phyloP scores from a whole-genome alignment of 2,329 filamentous ascomycete genomes.

The Leptoxyphium fumago region DNA sequence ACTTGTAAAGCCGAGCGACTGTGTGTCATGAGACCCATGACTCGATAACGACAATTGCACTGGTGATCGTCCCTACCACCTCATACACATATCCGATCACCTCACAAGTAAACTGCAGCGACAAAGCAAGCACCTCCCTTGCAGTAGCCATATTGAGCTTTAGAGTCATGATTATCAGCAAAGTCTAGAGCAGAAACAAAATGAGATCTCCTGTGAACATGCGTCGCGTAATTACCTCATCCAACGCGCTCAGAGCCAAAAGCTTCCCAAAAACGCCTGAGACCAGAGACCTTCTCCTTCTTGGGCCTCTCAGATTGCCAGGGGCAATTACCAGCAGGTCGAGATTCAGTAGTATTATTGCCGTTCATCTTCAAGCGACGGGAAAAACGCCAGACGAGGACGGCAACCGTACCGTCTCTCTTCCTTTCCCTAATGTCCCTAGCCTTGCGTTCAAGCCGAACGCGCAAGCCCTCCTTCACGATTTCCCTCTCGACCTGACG shows the following conservation, averaged over 20 bases:
- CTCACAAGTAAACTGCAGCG: too few species aligned
- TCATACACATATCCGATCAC: too few species aligned
- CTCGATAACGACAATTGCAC: too few species aligned
- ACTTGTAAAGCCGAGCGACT: too few species aligned
- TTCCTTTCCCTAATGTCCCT: constrained; percentile 21
- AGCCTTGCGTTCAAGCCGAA: constrained; percentile 41
- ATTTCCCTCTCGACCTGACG: constrained; percentile 50
- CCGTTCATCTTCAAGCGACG: constrained; percentile 28
- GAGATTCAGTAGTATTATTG: background rate
- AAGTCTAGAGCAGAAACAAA: too few species aligned
- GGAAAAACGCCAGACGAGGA: constrained; percentile 26
- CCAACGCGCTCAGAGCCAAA: constrained; percentile 20
- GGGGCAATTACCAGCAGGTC: background rate
- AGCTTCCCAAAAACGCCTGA: constrained; percentile 53
- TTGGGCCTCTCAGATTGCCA: constrained; percentile 6
- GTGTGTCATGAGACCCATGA: too few species aligned
- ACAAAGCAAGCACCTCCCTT: too few species aligned
- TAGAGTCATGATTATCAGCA: too few species aligned
- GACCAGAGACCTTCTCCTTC: constrained; percentile 29
- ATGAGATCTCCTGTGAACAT: too few species aligned
- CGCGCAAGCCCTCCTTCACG: constrained; percentile 50
- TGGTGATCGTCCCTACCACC: too few species aligned
- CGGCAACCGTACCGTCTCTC: constrained; percentile 25
- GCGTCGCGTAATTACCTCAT: too few species aligned
- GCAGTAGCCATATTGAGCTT: too few species aligned